Conservation (phyloP, 805 yeast genomes). For the Candida sanyiensis region DNA sequence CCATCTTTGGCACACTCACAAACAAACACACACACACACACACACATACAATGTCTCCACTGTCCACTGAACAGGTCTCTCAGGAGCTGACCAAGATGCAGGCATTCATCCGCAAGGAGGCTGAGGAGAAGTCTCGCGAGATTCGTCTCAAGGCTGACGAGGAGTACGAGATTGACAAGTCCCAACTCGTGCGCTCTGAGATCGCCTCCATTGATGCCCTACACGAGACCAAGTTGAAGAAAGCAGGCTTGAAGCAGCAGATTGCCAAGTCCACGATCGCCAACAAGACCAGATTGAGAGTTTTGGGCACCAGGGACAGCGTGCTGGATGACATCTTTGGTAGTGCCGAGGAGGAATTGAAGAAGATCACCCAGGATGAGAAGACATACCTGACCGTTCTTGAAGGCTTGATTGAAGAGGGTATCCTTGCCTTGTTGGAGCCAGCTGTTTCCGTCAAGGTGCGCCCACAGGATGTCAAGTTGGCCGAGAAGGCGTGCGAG, state of each 20-base stretch:
- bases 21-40: too few relatives aligned
- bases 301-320: slow-evolving; percentile 79
- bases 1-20: too few relatives aligned
- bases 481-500: slow-evolving; percentile 53
- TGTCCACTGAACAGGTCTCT: slow-evolving; percentile 6
- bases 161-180: slow-evolving; percentile 97
- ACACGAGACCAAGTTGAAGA: slow-evolving; percentile 80
- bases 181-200: slow-evolving; percentile 89
- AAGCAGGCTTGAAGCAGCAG: slow-evolving; percentile 89
- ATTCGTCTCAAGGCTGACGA: slow-evolving; percentile 94
- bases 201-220: slow-evolving; percentile 78
- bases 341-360: slow-evolving; percentile 59
- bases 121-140: slow-evolving; percentile 97
- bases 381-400: slow-evolving; percentile 62
- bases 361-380: slow-evolving; percentile 48
- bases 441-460: slow-evolving; percentile 56
- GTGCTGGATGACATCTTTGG: slow-evolving; percentile 71
- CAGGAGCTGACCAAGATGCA: slow-evolving; percentile 93
- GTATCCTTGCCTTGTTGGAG: slow-evolving; percentile 68
- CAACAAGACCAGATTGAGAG: slow-evolving; percentile 90
- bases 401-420: slow-evolving; percentile 75
- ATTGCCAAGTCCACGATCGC: slow-evolving; percentile 92
- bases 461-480: slow-evolving; percentile 55
- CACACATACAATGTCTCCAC: slow-evolving; percentile 2
- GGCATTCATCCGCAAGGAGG: slow-evolving; percentile 97